Base-by-base conservation (phyloP, 2,329 filamentous ascomycete genomes). In the Dothistroma septosporum region DNA sequence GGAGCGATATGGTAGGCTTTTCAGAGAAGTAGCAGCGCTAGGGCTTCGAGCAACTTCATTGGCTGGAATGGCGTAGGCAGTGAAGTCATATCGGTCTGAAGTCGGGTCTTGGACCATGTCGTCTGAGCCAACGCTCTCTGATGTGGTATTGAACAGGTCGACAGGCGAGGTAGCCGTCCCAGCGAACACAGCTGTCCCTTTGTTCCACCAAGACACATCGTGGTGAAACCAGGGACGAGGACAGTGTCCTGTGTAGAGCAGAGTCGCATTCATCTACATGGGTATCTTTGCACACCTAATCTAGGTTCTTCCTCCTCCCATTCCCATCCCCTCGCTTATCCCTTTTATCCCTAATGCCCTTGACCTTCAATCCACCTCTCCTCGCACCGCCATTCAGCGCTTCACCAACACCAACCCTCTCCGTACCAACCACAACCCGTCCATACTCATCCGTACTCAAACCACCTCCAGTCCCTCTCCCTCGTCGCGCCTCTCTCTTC, bases 271-370 rank as follows among this genome's bases (percentile, higher is more conserved):
- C 48, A 50, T 24, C 19, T 28, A 50, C 19, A 19, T 7, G 41
- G 41, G n/a, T 19, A 44, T 44, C 41, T n/a, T 44, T n/a, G 8
- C 16, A 28, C 48, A 14, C 19, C 12, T n/a, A 52, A 19, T 58
- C 48, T 55, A 53, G 4, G 52, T 54, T 61, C 65, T 64, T 67
- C 57, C 65, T 71, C 48, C 72, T 71, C 46, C 64, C 67, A 52
- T 66, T 67, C 2, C 66, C 67, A 62, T 71, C 75, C 56, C 68
- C 68, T 53, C 68, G 70, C 66, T 76, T 76, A 62, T 70, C 68
- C 66, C 61, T 73, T 68, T 73, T 73, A 59, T 73, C 72, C 62
- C 72, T 65, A 11, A 74, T 64, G 7, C 72, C 72, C 64, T 69
- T 72, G 14, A 73, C 65, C 63, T 74, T 72, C 2, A 67, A 66